Conservation (phyloP, 1,284 basidiomycete genomes). For the Pyrrhoderma noxium region DNA sequence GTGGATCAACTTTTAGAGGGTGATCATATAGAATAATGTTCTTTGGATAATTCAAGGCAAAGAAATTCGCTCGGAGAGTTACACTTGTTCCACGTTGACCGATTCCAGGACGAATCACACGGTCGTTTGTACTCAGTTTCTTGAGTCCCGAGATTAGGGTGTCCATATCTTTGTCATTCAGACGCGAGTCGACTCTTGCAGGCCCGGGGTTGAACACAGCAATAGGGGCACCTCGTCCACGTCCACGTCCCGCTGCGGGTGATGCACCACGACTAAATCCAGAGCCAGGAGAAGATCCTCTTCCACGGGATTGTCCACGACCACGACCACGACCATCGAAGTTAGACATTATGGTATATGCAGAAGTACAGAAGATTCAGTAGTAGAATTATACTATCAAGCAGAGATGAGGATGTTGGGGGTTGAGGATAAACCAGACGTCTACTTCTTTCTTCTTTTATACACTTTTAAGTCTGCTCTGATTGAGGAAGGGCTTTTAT, state of each 20-base stretch:
- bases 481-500: no score
- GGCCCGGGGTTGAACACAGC: slow-evolving; percentile 8
- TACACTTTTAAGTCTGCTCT: no score
- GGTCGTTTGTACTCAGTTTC: slow-evolving; percentile 23
- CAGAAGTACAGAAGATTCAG: neutral
- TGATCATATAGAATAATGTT: slow-evolving; percentile 51
- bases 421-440: no score
- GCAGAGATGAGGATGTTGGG: no score
- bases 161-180: slow-evolving; percentile 3
- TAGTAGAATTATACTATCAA: no score
- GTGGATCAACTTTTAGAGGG: slow-evolving; percentile 47
- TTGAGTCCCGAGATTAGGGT: slow-evolving; percentile 30
- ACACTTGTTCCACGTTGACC: slow-evolving; percentile 50
- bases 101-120: slow-evolving; percentile 49
- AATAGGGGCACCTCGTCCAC: slow-evolving; percentile 4
- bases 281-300: no score
- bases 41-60: slow-evolving; percentile 45
- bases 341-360: neutral
- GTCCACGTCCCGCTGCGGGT: neutral
- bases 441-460: no score
- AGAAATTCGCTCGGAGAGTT: slow-evolving; percentile 62
- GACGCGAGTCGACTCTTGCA: slow-evolving; percentile 5
- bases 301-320: slow-evolving; percentile 1
- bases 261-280: no score
- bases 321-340: slow-evolving; percentile 6